Percentiles rank a stretch among this genome's conserved stretches.
Evolutionary conservation across 768 basidiomycete genomes (phyloP).

Genomic region (Lentinus brumalis): DNA sequence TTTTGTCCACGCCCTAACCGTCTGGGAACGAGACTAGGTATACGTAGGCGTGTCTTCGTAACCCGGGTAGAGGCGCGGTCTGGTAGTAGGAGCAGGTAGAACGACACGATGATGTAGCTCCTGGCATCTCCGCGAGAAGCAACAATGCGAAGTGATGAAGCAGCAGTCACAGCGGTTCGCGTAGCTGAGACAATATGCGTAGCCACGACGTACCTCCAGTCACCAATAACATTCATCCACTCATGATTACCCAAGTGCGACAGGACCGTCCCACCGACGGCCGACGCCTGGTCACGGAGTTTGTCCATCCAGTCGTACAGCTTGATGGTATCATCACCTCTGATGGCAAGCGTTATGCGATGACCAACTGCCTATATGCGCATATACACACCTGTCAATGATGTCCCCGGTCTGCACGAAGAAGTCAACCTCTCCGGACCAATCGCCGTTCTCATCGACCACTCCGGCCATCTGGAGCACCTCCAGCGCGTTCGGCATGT

Average conservation of each 20-base stretch:
- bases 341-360: conserved; percentile 27
- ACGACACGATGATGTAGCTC: no score
- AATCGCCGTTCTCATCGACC: conserved; percentile 68
- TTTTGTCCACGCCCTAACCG: no score
- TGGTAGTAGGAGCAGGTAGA: no score
- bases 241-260: conserved; percentile 94
- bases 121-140: no score
- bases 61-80: no score
- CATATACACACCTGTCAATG: conserved; percentile 71
- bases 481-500: conserved; percentile 73
- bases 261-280: conserved; percentile 70
- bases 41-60: no score
- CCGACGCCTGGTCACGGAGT: conserved; percentile 73
- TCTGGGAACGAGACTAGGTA: no score
- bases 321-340: conserved; percentile 88
- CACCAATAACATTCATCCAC: conserved; percentile 90
- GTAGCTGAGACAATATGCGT: no score
- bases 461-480: conserved; percentile 84
- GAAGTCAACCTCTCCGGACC: conserved; percentile 82
- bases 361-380: background rate
- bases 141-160: no score
- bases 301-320: conserved; percentile 85
- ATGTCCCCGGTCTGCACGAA: conserved; percentile 97
- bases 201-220: conserved; percentile 67
- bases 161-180: no score